Percentiles rank a stretch among this genome's conserved stretches.
Evolutionary conservation across 129 eudicot genomes (phyloP).

Genomic region (Logfia minima): DNA sequence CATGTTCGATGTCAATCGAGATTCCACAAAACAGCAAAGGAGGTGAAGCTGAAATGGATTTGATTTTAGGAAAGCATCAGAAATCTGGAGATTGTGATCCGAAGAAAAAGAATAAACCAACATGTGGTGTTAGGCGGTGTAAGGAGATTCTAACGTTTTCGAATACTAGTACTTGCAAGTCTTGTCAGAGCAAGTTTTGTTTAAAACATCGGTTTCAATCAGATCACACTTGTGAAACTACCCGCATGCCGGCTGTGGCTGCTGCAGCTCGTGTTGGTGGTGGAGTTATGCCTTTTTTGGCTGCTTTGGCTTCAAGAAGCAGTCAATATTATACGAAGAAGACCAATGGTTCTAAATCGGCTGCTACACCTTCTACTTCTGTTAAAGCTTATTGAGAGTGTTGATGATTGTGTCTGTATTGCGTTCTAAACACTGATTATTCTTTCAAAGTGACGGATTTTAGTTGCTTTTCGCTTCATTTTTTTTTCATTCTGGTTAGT

Average conservation of each 20-base stretch:
- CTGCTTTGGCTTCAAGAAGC: constrained; percentile 60
- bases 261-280: constrained; percentile 25
- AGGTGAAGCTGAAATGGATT: constrained; percentile 51
- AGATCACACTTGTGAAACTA: constrained; percentile 57
- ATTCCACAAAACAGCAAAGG: constrained; percentile 46
- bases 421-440: constrained; percentile 13
- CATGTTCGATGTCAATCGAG: constrained; percentile 77
- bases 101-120: constrained; percentile 76
- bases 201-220: constrained; percentile 80
- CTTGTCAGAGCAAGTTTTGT: constrained; percentile 62
- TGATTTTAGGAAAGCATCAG: constrained; percentile 50
- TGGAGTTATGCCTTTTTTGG: constrained; percentile 51
- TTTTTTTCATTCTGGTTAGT: neutral
- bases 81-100: constrained; percentile 80
- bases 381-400: constrained; percentile 62
- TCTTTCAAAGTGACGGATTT: neutral
- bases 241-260: constrained; percentile 5
- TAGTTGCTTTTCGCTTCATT: neutral
- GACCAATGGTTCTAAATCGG: constrained; percentile 29
- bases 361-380: constrained; percentile 45
- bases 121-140: constrained; percentile 72
- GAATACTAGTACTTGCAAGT: constrained; percentile 66
- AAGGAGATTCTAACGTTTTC: constrained; percentile 75
- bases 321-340: constrained; percentile 61
- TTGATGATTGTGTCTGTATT: neutral